phyloP scores from a whole-genome alignment of 2,329 filamentous ascomycete genomes.

The Hypoxylon sp. region DNA sequence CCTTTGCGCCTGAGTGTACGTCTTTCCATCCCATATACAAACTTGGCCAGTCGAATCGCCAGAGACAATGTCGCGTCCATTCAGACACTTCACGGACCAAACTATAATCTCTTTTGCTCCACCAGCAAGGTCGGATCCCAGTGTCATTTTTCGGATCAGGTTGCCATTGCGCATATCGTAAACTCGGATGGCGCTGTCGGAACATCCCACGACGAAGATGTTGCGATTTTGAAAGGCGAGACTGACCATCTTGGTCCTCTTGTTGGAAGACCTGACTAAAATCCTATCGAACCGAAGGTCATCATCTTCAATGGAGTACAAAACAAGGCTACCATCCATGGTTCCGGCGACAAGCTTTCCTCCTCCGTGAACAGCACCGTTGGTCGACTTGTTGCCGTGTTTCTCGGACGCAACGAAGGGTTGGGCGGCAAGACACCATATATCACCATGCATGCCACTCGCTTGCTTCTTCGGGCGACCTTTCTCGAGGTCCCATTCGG shows the following conservation, averaged over 20 bases:
- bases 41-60: slow-evolving; percentile 95
- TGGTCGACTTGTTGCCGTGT: slow-evolving; percentile 33
- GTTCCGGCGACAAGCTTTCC: slow-evolving; percentile 84
- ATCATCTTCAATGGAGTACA: slow-evolving; percentile 86
- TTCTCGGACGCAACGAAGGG: slow-evolving; percentile 56
- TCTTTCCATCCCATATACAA: slow-evolving; percentile 92
- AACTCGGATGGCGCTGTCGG: slow-evolving; percentile 91
- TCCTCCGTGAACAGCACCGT: slow-evolving; percentile 48
- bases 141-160: slow-evolving; percentile 80
- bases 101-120: slow-evolving; percentile 87
- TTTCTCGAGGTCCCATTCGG: slow-evolving; percentile 91
- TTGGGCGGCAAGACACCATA: slow-evolving; percentile 95
- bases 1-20: slow-evolving; percentile 86
- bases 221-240: slow-evolving; percentile 88
- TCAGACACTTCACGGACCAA: slow-evolving; percentile 90
- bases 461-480: slow-evolving; percentile 82
- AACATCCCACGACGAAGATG: slow-evolving; percentile 87
- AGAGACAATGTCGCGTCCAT: slow-evolving; percentile 89
- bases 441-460: slow-evolving; percentile 91
- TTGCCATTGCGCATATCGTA: slow-evolving; percentile 85
- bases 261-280: slow-evolving; percentile 78
- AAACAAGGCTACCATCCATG: slow-evolving; percentile 86
- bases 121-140: slow-evolving; percentile 79
- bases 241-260: slow-evolving; percentile 89
- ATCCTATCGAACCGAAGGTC: slow-evolving; percentile 83